These are phyloP conservation scores for Inga leiocalycina DNA, from an alignment of 306 rosid genomes.

Conservation along the genomic window DNA sequence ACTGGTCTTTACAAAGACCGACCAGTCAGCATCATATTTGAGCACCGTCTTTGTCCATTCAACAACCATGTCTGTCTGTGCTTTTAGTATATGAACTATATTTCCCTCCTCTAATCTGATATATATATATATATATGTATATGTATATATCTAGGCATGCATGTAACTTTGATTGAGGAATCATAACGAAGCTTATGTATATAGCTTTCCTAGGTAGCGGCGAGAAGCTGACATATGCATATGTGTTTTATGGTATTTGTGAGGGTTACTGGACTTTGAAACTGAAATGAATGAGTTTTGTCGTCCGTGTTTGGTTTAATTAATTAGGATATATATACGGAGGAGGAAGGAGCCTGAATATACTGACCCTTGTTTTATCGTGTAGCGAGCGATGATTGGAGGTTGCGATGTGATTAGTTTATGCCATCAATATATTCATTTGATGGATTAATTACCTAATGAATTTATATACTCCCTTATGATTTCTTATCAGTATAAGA, in stretches of 20 bases:
- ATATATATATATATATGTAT: too few relatives aligned
- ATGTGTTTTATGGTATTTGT: background rate
- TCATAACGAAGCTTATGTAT: background rate
- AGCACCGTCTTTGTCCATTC: slow-evolving; percentile 27
- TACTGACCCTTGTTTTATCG: slow-evolving; percentile 56
- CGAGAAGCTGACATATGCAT: background rate
- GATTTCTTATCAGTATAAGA: too few relatives aligned
- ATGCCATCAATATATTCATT: too few relatives aligned
- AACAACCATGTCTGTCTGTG: background rate
- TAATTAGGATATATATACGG: background rate
- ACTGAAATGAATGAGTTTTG: background rate
- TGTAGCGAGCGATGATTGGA: slow-evolving; percentile 37
- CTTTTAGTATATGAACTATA: background rate
- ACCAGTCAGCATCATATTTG: slow-evolving; percentile 42
- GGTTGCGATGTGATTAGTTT: background rate
- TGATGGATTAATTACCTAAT: too few relatives aligned
- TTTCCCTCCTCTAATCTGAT: background rate
- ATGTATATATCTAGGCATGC: background rate
- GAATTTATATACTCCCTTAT: too few relatives aligned
- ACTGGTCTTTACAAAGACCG: slow-evolving; percentile 55
- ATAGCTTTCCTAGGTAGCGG: background rate
- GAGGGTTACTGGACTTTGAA: background rate
- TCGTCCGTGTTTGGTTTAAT: background rate
- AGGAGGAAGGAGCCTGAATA: background rate
- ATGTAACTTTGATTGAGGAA: background rate